These are phyloP conservation scores for Amanita bisporigera DNA, from an alignment of 1,284 basidiomycete genomes.

Conservation along the genomic window DNA sequence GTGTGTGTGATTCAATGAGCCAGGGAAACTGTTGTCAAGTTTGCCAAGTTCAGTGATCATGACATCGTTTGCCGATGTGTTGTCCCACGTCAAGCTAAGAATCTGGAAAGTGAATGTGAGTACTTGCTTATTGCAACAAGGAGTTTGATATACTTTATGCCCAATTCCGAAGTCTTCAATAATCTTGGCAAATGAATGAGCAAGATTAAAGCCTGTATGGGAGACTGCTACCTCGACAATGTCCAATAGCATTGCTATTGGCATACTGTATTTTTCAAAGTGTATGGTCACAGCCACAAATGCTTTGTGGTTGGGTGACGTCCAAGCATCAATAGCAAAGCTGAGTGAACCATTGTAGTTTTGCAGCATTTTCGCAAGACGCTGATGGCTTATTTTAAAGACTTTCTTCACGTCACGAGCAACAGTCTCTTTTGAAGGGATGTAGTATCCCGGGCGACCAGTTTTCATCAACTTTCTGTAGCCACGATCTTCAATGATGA, in stretches of 20 bases:
- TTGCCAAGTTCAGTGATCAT: not conserved
- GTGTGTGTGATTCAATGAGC: not conserved
- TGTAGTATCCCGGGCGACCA: conserved; percentile 24
- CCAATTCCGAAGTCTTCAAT: not conserved
- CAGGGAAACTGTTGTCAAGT: too few relatives aligned
- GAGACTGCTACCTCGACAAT: conserved; percentile 12
- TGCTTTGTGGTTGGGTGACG: conserved; percentile 30
- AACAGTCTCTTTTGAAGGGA: conserved; percentile 28
- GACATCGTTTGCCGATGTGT: not conserved
- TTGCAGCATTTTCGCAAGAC: conserved; percentile 24
- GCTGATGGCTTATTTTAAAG: conserved; percentile 19
- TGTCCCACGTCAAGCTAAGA: not conserved
- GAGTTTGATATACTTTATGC: not conserved
- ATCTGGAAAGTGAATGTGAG: not conserved
- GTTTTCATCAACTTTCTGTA: conserved; percentile 29
- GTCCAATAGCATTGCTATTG: conserved; percentile 28
- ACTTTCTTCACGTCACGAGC: conserved; percentile 26
- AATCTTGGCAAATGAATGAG: not conserved
- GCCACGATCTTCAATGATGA: conserved; percentile 23
- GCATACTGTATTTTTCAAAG: conserved; percentile 29
- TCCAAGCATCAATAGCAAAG: conserved; percentile 41
- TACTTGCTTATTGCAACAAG: not conserved
- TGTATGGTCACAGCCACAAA: conserved; percentile 35
- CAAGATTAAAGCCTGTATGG: conserved; percentile 1
- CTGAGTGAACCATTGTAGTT: conserved; percentile 18